phyloP scores from a whole-genome alignment of 305 asterid genomes.

The Fraxinus angustifolia region DNA sequence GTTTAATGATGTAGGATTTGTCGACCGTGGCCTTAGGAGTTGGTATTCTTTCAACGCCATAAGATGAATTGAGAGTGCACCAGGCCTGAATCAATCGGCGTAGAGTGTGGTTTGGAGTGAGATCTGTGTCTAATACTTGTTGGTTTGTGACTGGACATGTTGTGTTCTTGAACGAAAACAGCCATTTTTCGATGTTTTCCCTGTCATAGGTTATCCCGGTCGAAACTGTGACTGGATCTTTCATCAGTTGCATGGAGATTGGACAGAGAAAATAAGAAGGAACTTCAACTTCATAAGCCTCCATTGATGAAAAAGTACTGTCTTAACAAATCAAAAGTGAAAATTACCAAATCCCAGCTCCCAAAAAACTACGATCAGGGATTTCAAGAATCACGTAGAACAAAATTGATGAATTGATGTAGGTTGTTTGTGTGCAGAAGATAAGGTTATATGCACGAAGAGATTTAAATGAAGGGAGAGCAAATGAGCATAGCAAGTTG shows the following conservation, averaged over 20 bases:
- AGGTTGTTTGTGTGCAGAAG: neutral
- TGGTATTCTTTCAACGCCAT: conserved; percentile 55
- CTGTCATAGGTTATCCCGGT: conserved; percentile 86
- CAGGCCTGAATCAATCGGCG: conserved; percentile 67
- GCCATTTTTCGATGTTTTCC: conserved; percentile 66
- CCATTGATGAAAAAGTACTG: neutral
- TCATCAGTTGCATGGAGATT: conserved; percentile 80
- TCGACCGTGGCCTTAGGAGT: conserved; percentile 58
- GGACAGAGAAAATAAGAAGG: conserved; percentile 72
- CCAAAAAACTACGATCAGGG: neutral
- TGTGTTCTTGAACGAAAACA: conserved; percentile 39
- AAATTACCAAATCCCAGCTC: neutral
- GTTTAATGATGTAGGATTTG: conserved; percentile 39
- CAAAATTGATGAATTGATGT: conserved; percentile 12
- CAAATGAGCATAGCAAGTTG: conserved; percentile 10
- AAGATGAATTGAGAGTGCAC: conserved; percentile 57
- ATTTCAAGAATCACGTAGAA: neutral
- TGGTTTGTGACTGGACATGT: conserved; percentile 73
- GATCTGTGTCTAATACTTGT: conserved; percentile 28
- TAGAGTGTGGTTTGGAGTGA: conserved; percentile 76
- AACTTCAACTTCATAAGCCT: conserved; percentile 41
- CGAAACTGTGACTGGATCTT: conserved; percentile 62
- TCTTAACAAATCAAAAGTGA: neutral
- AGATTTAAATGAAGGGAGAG: neutral
- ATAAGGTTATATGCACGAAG: conserved; percentile 2